Evolutionary conservation across 176 grass and related monocot genomes (phyloP), one percentile per base, ranked within the genome.

Genomic region (Avena atlantica): DNA sequence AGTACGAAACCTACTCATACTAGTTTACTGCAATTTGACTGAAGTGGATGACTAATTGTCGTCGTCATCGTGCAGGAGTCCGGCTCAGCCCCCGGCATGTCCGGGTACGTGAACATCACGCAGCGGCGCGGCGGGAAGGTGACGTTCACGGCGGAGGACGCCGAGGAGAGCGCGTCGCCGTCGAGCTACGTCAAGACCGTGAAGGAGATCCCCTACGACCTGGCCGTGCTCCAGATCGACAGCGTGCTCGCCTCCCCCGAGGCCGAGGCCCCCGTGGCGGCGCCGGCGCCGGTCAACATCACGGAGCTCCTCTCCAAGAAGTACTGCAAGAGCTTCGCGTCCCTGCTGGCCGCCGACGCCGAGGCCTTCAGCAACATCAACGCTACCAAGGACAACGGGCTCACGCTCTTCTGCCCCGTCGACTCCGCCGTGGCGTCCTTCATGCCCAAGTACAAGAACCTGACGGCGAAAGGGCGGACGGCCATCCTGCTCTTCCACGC

Each of bases 371-470:
- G 42, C 82, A 83, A 82, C 40, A 88, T 98, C 86, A 91, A 92
- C 12, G 87, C 83, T 44, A 92, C 88, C 78, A 88, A 95, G 25
- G 96, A 89, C 36, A 92, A 92, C 2, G 96, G 93, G 0, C 87
- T 98, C 8, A 95, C 95, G 1, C 36, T 94, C 6, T 94, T 97
- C 83, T 97, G 95, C 88, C 95, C 95, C 1, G 53, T 88, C 0
- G 90, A 97, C 69, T 58, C 89, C 1, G 90, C 92, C 8, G 89
- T 97, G 24, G 86, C 83, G 4, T 53, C 76, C 0, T 97, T 97
- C 87, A 61, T 91, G 75, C 92, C 90, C 36, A 97, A 94, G 76
- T 97, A 86, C 84, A 94, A 92, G 92, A 97, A 97, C 90, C 89
- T 97, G 58, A 94, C 95, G 48, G 90, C 92, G 24, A 83, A 91